These are phyloP conservation scores for Talinum fruticosum DNA, from an alignment of 148 eudicot species.

Conservation along the genomic window DNA sequence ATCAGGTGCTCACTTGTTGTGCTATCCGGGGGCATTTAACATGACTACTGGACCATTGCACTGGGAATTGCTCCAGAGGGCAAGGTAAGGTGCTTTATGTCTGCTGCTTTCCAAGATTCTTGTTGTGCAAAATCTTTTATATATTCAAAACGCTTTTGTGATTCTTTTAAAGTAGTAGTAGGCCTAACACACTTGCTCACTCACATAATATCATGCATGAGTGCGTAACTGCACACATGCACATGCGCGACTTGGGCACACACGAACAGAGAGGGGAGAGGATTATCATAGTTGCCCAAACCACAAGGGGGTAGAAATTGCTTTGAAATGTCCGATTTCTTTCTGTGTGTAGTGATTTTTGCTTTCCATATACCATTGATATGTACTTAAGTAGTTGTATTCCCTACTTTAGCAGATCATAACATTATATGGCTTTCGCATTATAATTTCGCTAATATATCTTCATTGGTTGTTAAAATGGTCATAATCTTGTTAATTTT, in stretches of 20 bases:
- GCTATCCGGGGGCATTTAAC: slow-evolving; percentile 99
- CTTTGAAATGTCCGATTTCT: neutral
- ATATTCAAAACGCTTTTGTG: too few relatives aligned
- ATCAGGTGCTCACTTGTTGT: slow-evolving; percentile 87
- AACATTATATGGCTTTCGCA: neutral
- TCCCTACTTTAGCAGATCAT: neutral
- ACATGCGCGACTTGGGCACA: too few relatives aligned
- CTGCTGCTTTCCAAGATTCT: neutral
- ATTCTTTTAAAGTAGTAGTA: too few relatives aligned
- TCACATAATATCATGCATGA: too few relatives aligned
- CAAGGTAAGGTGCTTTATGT: slow-evolving; percentile 46
- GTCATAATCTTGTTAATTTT: neutral
- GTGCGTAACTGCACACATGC: too few relatives aligned
- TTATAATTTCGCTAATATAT: neutral
- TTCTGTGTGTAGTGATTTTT: neutral
- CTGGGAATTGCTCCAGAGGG: slow-evolving; percentile 97
- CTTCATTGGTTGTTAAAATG: neutral
- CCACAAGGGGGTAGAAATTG: too few relatives aligned
- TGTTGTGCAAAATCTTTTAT: too few relatives aligned
- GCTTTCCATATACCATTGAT: too few relatives aligned
- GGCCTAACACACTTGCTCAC: too few relatives aligned
- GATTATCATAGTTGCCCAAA: too few relatives aligned
- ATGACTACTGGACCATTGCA: slow-evolving; percentile 98
- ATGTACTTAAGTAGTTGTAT: too few relatives aligned
- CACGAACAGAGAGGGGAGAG: too few relatives aligned